Base-by-base conservation (phyloP, 2,329 filamentous ascomycete species). In the Fusarium hainanense region DNA sequence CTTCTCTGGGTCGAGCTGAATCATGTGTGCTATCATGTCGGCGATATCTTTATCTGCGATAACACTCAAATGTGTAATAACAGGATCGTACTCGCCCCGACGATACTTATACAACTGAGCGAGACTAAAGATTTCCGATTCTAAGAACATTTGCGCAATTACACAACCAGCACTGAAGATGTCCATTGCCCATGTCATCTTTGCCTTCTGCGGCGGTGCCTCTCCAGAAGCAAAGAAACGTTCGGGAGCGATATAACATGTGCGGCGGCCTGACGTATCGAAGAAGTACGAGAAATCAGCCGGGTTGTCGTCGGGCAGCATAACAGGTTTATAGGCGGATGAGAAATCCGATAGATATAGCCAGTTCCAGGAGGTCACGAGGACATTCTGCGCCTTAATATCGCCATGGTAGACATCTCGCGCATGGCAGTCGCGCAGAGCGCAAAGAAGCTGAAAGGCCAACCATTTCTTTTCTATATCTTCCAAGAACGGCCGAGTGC, bases 361-460 rank as follows among this genome's bases (percentile, higher is more conserved):
- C 96, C 97, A 99, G 82, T 98, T 98, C 96, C 96, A 99, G 9
- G 96, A 98, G 0, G 96, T 99, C 52, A 99, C 95, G 49, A 99
- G 84, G 37, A 97, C 89, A 75, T 99, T 99, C 80, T 99, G 95
- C 3, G 95, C 96, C 84, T 99, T 99, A 83, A 99, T 98, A 77
- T 99, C 97, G 61, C 96, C 97, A 78, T 99, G 96, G 78, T 94
- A 98, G 54, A 99, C 86, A 74, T 97, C 93, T 48, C 92, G 88
- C 28, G 92, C 86, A 79, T 99, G 96, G 75, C 93, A 98, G 80
- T 99, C 97, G 59, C 94, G 90, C 62, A 99, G 84, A 4, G 93
- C 94, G 79, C 94, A 98, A 13, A 99, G 87, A 4, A 99, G 87
- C 82, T 99, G 96, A 75, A 97, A 99, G 0, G 95, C 93, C 52